These are phyloP conservation scores for Collybia mongolica DNA, from an alignment of 768 basidiomycete genomes.

Conservation along the genomic window DNA sequence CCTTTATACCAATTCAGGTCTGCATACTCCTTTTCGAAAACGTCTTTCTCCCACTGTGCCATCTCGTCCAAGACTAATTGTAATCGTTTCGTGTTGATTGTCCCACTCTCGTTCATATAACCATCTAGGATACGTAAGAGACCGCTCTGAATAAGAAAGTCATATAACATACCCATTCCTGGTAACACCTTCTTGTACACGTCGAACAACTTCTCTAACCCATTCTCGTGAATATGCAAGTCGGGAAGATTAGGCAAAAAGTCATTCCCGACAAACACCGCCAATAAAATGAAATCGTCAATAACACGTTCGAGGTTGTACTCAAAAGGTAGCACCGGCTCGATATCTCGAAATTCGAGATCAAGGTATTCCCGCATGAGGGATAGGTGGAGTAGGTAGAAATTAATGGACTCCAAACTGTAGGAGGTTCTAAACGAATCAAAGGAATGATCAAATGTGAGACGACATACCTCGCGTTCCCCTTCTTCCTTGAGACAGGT, in stretches of 20 bases:
- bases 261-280: slow-evolving; percentile 97
- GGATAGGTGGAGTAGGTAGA: slow-evolving; percentile 93
- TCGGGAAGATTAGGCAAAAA: slow-evolving; percentile 96
- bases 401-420: slow-evolving; percentile 78
- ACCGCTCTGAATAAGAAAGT: not conserved
- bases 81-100: slow-evolving; percentile 74
- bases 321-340: slow-evolving; percentile 64
- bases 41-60: slow-evolving; percentile 81
- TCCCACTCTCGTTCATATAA: slow-evolving; percentile 89
- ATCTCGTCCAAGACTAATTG: slow-evolving; percentile 90
- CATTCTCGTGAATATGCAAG: slow-evolving; percentile 97
- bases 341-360: slow-evolving; percentile 84
- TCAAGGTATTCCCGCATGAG: slow-evolving; percentile 97
- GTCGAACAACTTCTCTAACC: slow-evolving; percentile 87
- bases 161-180: slow-evolving; percentile 48
- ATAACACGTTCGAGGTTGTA: slow-evolving; percentile 94
- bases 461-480: slow-evolving; percentile 41
- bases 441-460: not conserved
- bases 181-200: slow-evolving; percentile 94
- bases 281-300: slow-evolving; percentile 96
- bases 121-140: slow-evolving; percentile 54
- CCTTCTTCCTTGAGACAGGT: slow-evolving; percentile 72
- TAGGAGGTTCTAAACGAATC: not conserved
- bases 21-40: slow-evolving; percentile 89
- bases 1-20: slow-evolving; percentile 94